A percentile compares a stretch with the other conserved stretches of the same genome.
Evolutionary conservation across 116 monocot species (phyloP).

Genomic region (Dioscorea cayenensis): DNA sequence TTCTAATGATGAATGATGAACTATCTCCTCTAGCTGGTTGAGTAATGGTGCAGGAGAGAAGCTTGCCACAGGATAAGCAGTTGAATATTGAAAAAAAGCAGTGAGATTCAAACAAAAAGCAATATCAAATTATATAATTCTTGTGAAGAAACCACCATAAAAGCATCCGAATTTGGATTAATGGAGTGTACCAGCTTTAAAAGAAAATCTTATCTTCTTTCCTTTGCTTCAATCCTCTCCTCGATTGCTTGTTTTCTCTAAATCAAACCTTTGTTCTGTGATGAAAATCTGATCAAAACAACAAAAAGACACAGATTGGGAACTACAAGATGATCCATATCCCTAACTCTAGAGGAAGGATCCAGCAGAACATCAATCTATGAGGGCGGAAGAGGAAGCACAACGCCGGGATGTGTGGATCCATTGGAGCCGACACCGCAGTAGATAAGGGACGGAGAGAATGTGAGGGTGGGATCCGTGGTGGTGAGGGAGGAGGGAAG

Average conservation of each 20-base stretch:
- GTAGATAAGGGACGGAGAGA: too few species aligned
- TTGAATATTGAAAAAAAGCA: too few species aligned
- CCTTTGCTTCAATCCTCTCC: too few species aligned
- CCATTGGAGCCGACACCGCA: too few species aligned
- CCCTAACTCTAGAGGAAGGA: not conserved
- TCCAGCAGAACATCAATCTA: constrained; percentile 49
- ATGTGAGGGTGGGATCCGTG: too few species aligned
- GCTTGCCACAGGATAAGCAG: too few species aligned
- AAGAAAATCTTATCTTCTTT: too few species aligned
- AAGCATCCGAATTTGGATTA: not conserved
- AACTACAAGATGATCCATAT: not conserved
- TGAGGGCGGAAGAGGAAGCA: constrained; percentile 73
- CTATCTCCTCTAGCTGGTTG: too few species aligned
- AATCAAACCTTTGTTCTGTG: constrained; percentile 22
- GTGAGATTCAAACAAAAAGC: too few species aligned
- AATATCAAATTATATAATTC: not conserved
- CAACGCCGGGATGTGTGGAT: constrained; percentile 50
- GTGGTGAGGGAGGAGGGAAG: too few species aligned
- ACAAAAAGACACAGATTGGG: not conserved
- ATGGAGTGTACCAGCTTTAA: not conserved
- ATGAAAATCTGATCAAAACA: not conserved
- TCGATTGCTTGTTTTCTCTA: not conserved
- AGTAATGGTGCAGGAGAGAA: too few species aligned
- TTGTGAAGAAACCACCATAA: not conserved
- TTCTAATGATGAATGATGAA: too few species aligned